phyloP scores from a whole-genome alignment of 306 rosid species.

The Prinsepia uniflora region DNA sequence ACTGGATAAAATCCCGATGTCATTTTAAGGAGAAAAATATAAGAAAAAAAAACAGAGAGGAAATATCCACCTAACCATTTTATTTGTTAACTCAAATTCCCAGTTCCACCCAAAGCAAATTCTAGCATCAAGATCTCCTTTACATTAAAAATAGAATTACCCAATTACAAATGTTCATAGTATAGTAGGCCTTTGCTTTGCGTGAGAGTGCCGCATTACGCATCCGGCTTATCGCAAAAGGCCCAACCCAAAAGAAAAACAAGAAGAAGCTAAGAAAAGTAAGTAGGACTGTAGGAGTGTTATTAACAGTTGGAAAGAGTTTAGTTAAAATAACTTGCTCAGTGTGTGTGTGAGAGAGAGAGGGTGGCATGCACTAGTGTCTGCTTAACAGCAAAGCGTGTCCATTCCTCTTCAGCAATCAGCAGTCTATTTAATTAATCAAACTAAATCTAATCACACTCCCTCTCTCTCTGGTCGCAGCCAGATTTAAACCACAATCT shows the following conservation, averaged over 20 bases:
- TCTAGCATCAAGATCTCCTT: too few species aligned
- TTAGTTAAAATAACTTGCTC: not conserved
- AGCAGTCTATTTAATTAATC: conserved; percentile 6
- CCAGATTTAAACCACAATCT: conserved; percentile 54
- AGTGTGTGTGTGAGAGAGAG: too few species aligned
- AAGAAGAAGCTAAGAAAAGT: not conserved
- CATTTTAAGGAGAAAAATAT: too few species aligned
- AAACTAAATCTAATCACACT: conserved; percentile 22
- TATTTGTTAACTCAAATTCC: too few species aligned
- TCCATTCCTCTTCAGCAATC: conserved; percentile 1
- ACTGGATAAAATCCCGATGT: too few species aligned
- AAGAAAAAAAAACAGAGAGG: too few species aligned
- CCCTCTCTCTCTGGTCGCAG: conserved; percentile 22
- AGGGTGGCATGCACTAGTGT: conserved; percentile 9
- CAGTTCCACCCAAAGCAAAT: too few species aligned
- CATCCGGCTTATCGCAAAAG: conserved; percentile 25
- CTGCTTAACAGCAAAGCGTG: conserved; percentile 50
- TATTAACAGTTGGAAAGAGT: not conserved
- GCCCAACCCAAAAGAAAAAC: conserved; percentile 8
- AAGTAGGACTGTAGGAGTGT: not conserved
- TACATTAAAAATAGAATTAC: too few species aligned
- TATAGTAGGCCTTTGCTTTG: not conserved
- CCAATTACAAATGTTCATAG: too few species aligned
- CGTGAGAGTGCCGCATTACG: conserved; percentile 46
- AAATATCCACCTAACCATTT: too few species aligned